Evolutionary conservation across 1,284 basidiomycete species (phyloP).

Genomic region (Macrocybe sp.): DNA sequence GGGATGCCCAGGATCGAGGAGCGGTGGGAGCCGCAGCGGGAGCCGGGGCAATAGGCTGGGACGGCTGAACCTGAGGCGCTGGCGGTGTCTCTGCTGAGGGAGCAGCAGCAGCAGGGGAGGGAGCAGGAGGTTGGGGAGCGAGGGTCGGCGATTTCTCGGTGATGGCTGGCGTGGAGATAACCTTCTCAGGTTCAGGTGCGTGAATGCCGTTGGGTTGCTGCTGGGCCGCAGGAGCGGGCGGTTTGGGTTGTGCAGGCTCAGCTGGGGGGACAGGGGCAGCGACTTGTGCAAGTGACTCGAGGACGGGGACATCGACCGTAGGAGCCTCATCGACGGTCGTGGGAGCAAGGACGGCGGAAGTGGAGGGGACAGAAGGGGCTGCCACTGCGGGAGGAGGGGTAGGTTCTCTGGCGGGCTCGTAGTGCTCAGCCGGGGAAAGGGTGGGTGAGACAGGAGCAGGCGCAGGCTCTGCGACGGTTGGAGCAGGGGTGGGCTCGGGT

Average conservation of each 20-base stretch:
- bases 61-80: slow-evolving; percentile 19
- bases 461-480: slow-evolving; percentile 3
- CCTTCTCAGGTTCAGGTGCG: slow-evolving; percentile 19
- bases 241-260: not conserved
- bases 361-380: slow-evolving; percentile 29
- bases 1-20: slow-evolving; percentile 84
- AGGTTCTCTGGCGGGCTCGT: slow-evolving; percentile 23
- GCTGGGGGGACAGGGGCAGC: not conserved
- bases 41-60: slow-evolving; percentile 26
- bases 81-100: slow-evolving; percentile 23
- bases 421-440: slow-evolving; percentile 28
- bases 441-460: slow-evolving; percentile 18
- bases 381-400: slow-evolving; percentile 29
- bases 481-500: not conserved
- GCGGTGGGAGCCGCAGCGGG: slow-evolving; percentile 32
- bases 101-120: slow-evolving; percentile 22
- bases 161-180: slow-evolving; percentile 17
- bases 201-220: slow-evolving; percentile 4
- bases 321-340: slow-evolving; percentile 31
- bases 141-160: slow-evolving; percentile 28
- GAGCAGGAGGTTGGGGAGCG: slow-evolving; percentile 20
- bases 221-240: slow-evolving; percentile 3
- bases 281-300: slow-evolving; percentile 29
- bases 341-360: slow-evolving; percentile 25
- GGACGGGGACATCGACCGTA: slow-evolving; percentile 26